Percentiles rank a stretch among this genome's conserved stretches.
These are phyloP conservation scores for Trichoderma reesei DNA, from an alignment of 495 filamentous ascomycete genomes.

Conservation along the genomic window DNA sequence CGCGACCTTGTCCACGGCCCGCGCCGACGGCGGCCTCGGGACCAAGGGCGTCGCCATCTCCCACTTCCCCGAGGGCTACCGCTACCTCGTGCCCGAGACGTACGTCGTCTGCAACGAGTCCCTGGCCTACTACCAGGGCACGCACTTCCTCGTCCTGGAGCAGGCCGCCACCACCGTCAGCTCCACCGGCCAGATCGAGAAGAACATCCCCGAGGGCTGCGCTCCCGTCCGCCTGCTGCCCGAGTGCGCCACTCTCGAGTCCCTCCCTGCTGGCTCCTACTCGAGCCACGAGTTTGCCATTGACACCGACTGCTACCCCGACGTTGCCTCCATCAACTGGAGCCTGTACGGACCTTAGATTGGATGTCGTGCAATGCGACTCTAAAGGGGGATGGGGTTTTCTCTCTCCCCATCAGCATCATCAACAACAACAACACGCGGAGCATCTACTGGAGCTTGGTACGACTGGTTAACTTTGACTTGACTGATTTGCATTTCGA, in stretches of 20 bases:
- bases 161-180: neutral
- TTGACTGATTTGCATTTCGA: neutral
- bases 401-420: neutral
- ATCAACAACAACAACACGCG: too few species aligned
- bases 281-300: constrained; percentile 6
- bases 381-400: neutral
- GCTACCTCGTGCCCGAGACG: neutral
- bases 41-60: neutral
- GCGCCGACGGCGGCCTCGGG: neutral
- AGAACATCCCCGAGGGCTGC: constrained; percentile 7
- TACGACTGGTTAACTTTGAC: neutral
- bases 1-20: neutral
- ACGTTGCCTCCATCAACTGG: constrained; percentile 5
- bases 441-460: neutral
- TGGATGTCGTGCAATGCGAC: too few species aligned
- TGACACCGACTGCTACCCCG: neutral
- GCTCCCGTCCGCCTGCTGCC: constrained; percentile 1
- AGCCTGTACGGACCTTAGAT: constrained; percentile 2
- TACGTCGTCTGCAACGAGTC: constrained; percentile 8
- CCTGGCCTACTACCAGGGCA: neutral
- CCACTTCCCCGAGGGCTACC: neutral
- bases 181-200: neutral
- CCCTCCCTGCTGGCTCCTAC: neutral
- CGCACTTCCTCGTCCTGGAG: neutral
- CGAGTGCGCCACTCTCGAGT: constrained; percentile 1